Evolutionary conservation across 352 stramenopile genomes (phyloP).

Genomic region (Globisporangium lucens): DNA sequence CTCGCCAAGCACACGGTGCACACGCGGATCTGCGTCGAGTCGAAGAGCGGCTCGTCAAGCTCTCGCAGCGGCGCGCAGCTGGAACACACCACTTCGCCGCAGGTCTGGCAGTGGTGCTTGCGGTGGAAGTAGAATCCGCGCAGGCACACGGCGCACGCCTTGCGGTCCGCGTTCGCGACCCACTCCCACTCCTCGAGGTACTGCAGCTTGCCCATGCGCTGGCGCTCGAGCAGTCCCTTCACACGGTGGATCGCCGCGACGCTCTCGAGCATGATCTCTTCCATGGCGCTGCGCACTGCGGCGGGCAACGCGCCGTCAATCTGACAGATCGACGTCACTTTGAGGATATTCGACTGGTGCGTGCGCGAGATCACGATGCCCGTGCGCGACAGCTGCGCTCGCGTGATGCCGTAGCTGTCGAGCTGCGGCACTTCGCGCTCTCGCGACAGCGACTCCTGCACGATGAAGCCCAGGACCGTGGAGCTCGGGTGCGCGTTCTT

Average conservation of each 20-base stretch:
- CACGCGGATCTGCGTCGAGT: slow-evolving; percentile 61
- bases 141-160: slow-evolving; percentile 76
- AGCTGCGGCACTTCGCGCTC: slow-evolving; percentile 66
- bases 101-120: slow-evolving; percentile 74
- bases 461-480: slow-evolving; percentile 70
- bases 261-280: slow-evolving; percentile 69
- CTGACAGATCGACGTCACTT: slow-evolving; percentile 69
- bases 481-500: slow-evolving; percentile 33
- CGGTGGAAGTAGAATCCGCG: slow-evolving; percentile 77
- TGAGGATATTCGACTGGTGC: slow-evolving; percentile 69
- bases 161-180: slow-evolving; percentile 65
- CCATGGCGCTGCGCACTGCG: slow-evolving; percentile 33
- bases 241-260: slow-evolving; percentile 54
- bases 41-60: slow-evolving; percentile 65
- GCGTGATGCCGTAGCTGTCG: slow-evolving; percentile 57
- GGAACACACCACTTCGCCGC: slow-evolving; percentile 76
- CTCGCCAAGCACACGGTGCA: slow-evolving; percentile 66
- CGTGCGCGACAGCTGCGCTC: slow-evolving; percentile 52
- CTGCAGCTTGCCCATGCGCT: slow-evolving; percentile 70
- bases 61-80: slow-evolving; percentile 67
- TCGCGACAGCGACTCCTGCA: slow-evolving; percentile 67
- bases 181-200: slow-evolving; percentile 82
- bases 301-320: slow-evolving; percentile 50
- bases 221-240: slow-evolving; percentile 60
- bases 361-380: slow-evolving; percentile 75